Base-by-base conservation (phyloP, 495 filamentous ascomycete species). In the Sporormia fimetaria region DNA sequence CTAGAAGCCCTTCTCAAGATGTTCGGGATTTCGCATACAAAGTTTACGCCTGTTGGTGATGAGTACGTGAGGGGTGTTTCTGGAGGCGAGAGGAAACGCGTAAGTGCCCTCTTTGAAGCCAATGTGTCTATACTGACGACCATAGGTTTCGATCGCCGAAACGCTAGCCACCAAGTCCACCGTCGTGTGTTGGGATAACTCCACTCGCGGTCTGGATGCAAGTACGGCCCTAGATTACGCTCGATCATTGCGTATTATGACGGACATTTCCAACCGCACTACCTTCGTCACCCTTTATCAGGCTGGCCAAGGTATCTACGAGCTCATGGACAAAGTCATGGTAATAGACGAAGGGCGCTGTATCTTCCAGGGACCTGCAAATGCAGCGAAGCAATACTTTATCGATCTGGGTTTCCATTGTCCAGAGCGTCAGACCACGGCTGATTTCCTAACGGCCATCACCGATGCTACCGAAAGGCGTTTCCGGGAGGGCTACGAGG, bases 221-320 rank as follows among this genome's bases (percentile, higher is more conserved):
- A 78, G 72, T 17, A 87, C 83, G 4, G 83, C 83, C 1, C 65
- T 87, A 14, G 83, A 88, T 55, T 88, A 83, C 49, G 80, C 80
- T 14, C 80, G 75, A 42, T 81, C 78, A 0, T 60, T 88, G 23
- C 73, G 83, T 9, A 78, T 84, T 47, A 84, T 90, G 74, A 88
- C 86, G 15, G 81, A 86, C 43, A 74, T 90, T 40, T 81, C 71
- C 53, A 73, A 84, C 51, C 74, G 78, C 9, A 90, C 84, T 4
- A 87, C 83, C 0, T 67, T 93, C 22, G 83, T 85, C 15, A 88
- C 83, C 1, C 64, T 90, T 1, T 90, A 90, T 61, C 83, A 90
- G 55, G 82, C 82, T 1, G 80, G 83, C 35, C 77, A 90, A 56
- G 80, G 74, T 23, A 87, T 87, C 48, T 88, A 85, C 56, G 71